Percentiles rank a stretch among this genome's conserved stretches.
Conservation (phyloP, 768 basidiomycete genomes). For the Lentinula sp. region DNA sequence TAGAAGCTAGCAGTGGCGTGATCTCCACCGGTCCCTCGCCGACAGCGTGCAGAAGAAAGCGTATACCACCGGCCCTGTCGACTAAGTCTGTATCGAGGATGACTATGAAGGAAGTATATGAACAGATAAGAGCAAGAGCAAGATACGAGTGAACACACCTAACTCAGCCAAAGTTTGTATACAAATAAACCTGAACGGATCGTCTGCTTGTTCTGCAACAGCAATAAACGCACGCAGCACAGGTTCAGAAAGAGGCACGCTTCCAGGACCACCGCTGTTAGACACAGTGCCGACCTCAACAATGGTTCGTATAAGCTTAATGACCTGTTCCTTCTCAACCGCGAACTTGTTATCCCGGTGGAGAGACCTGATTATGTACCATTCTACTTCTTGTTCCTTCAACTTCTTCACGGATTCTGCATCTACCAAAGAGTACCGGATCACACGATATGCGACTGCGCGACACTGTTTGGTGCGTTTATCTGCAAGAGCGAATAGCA, state of each 20-base stretch:
- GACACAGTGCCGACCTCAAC: constrained; percentile 69
- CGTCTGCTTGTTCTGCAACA: constrained; percentile 88
- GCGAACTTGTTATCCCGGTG: constrained; percentile 78
- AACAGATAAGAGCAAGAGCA: background rate
- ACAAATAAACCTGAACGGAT: constrained; percentile 76
- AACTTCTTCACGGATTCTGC: constrained; percentile 61
- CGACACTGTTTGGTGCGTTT: constrained; percentile 64
- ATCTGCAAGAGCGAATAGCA: constrained; percentile 78
- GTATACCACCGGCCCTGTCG: constrained; percentile 73
- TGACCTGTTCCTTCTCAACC: constrained; percentile 86
- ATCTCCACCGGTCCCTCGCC: constrained; percentile 89
- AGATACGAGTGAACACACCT: constrained; percentile 38
- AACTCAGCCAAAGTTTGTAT: constrained; percentile 90
- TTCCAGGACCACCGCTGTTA: constrained; percentile 36
- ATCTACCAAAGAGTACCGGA: constrained; percentile 77
- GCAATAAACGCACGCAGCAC: constrained; percentile 89
- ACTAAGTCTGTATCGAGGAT: constrained; percentile 85
- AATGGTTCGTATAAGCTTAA: constrained; percentile 82
- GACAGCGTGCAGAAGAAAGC: constrained; percentile 78
- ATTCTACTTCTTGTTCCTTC: constrained; percentile 65
- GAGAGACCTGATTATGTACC: constrained; percentile 89
- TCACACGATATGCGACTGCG: constrained; percentile 76
- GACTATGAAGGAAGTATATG: constrained; percentile 37
- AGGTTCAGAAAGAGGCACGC: constrained; percentile 62
- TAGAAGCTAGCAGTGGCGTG: constrained; percentile 67